Base-by-base conservation (phyloP, 495 filamentous ascomycete species). In the Bathelium albidoporum region DNA sequence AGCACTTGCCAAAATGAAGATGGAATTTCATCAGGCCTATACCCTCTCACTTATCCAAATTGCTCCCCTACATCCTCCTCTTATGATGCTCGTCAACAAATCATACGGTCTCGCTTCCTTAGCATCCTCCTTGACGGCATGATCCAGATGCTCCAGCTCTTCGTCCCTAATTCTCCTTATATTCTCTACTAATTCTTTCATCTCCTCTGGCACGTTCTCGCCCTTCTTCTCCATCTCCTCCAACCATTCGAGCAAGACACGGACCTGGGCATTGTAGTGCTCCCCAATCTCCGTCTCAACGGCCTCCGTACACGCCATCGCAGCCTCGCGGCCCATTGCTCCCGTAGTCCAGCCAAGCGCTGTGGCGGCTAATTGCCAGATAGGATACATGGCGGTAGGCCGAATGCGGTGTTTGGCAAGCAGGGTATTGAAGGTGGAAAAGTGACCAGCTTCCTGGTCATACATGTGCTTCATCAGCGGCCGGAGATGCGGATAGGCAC, bases 281-380 rank as follows among this genome's bases (percentile, higher is more conserved):
- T 83, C 83, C 0, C 95, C 94, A 66, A 98, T 98, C 79, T 97
- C 94, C 32, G 95, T 98, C 78, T 98, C 94, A 32, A 98, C 91
- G 4, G 94, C 94, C 76, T 98, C 94, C 12, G 94, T 98, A 72
- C 94, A 98, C 26, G 95, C 94, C 94, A 98, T 98, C 2, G 94
- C 91, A 0, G 94, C 93, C 76, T 97, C 93, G 43, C 89, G 83
- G 0, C 95, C 91, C 80, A 97, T 80, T n/a, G 91, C 73, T 0
- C 86, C 94, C 1, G 94, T 98, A 2, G 83, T 82, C 88, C 95
- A 95, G 16, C 94, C 94, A 2, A 98, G 75, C 1, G 87, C 88
- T 0, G 90, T 87, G 12, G 95, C 89, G 0, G 91, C 84, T 12
- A 83, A 79, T n/a, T 85, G 81, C 94, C 94, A 98, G 7, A 97